Evolutionary conservation across 768 basidiomycete species (phyloP), one percentile per base, ranked within the genome.

Genomic region (Nidula microcarpa): DNA sequence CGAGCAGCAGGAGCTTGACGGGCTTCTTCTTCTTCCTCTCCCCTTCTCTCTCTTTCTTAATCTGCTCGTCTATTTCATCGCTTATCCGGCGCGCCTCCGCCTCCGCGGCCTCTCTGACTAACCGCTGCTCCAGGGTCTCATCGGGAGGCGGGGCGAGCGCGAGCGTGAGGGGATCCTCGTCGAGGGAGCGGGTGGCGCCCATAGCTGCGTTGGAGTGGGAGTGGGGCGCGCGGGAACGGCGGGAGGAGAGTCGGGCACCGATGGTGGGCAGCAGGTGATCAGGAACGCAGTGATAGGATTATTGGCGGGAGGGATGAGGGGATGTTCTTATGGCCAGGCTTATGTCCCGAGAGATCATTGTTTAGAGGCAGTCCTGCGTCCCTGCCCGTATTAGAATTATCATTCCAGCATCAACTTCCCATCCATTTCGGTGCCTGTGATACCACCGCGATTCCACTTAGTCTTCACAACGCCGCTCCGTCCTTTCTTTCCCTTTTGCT

Each of bases 61-160:
- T 70, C 65, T 82, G 79, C 51, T 87, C 87, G 73, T 92, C 90
- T 54, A 92, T 92, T 55, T 82, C 78, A 43, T 91, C 86, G 67
- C 85, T 80, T 43, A 87, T 71, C 56, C 75, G 71, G 60, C 79
- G 77, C 0, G 87, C 89, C 53, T 84, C 80, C 0, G 76, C 76
- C 66, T 91, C 90, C 4, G 76, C 77, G 10, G 66, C 69, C 60
- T 88, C 81, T 34, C 90, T 76, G 14, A 68, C 67, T 36, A 72
- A 71, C 41, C 79, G 79, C 55, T 84, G 76, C 23, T 80, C 78
- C 1, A 75, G 70, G 0, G 86, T 80, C 60, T 91, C 90, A 61
- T 83, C 71, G 1, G 74, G 69, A 7, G 87, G 86, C 1, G 87
- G 87, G n/a, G 77, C 76, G 30, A 89, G 68, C 4, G 81, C 78